phyloP scores from a whole-genome alignment of 768 basidiomycete genomes.

The Russula earlei region DNA sequence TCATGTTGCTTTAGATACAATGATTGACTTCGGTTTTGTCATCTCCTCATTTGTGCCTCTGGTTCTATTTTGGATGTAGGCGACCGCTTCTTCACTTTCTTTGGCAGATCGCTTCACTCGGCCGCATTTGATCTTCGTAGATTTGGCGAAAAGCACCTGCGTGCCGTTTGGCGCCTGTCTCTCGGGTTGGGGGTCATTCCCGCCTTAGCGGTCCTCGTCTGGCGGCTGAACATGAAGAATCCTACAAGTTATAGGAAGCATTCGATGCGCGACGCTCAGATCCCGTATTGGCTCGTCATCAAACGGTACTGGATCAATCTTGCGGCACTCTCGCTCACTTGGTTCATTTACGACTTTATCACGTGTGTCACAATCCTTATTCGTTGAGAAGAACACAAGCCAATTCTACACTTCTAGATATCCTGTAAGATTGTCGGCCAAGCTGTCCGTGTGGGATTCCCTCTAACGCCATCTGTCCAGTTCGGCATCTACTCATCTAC shows the following conservation, averaged over 20 bases:
- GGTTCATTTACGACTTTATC: slow-evolving; percentile 85
- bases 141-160: slow-evolving; percentile 69
- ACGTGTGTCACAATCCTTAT: slow-evolving; percentile 28
- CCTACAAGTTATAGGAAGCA: slow-evolving; percentile 64
- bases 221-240: slow-evolving; percentile 81
- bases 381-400: background rate
- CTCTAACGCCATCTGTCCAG: slow-evolving; percentile 26
- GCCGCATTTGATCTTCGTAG: slow-evolving; percentile 32
- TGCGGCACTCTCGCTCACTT: slow-evolving; percentile 63
- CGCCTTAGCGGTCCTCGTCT: slow-evolving; percentile 70
- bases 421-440: slow-evolving; percentile 37
- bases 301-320: slow-evolving; percentile 75
- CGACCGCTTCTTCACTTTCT: slow-evolving; percentile 8
- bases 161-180: slow-evolving; percentile 80
- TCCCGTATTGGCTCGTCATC: slow-evolving; percentile 70
- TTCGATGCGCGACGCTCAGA: slow-evolving; percentile 64
- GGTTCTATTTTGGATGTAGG: slow-evolving; percentile 83
- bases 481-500: slow-evolving; percentile 79
- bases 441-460: slow-evolving; percentile 1
- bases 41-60: slow-evolving; percentile 73
- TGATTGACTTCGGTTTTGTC: slow-evolving; percentile 84
- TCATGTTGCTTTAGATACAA: slow-evolving; percentile 41
- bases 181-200: slow-evolving; percentile 79
- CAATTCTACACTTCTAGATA: slow-evolving; percentile 33
- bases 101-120: background rate